Conservation (phyloP, 805 yeast species). For the Hanseniaspora mollemarum region DNA sequence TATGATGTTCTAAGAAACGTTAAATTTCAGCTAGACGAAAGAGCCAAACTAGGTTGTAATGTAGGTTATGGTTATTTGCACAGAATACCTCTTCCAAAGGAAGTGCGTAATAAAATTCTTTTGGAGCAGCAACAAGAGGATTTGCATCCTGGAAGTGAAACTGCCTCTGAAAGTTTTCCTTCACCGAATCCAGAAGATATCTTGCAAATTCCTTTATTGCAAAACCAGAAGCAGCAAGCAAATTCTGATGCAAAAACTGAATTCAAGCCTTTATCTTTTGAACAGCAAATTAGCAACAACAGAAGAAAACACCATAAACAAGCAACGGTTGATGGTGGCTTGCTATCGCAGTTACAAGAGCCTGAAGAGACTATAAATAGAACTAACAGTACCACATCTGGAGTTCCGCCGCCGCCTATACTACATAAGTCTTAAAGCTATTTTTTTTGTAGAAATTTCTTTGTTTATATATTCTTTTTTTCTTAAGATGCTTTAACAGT, state of each 20-base stretch:
- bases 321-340: not conserved
- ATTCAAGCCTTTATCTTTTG: conserved; percentile 15
- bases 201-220: conserved; percentile 1
- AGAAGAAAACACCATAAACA: conserved; percentile 6
- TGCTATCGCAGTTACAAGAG: conserved; percentile 12
- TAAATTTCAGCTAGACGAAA: conserved; percentile 69
- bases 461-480: too few species aligned
- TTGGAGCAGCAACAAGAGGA: not conserved
- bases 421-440: conserved; percentile 3
- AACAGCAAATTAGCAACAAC: conserved; percentile 12
- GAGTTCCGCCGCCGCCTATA: conserved; percentile 12
- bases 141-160: not conserved
- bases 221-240: not conserved
- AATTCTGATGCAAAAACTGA: not conserved
- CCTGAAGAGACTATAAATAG: conserved; percentile 4
- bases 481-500: too few species aligned
- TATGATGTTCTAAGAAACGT: conserved; percentile 79
- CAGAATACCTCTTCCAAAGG: conserved; percentile 52
- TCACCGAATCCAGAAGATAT: conserved; percentile 4
- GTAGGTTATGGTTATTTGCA: conserved; percentile 89
- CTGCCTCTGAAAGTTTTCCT: not conserved
- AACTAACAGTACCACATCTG: not conserved
- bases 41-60: conserved; percentile 81
- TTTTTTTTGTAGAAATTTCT: too few species aligned
- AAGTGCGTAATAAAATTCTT: not conserved